Evolutionary conservation across 106 monocot genomes (phyloP).

Genomic region (Platanthera guangdongensis): DNA sequence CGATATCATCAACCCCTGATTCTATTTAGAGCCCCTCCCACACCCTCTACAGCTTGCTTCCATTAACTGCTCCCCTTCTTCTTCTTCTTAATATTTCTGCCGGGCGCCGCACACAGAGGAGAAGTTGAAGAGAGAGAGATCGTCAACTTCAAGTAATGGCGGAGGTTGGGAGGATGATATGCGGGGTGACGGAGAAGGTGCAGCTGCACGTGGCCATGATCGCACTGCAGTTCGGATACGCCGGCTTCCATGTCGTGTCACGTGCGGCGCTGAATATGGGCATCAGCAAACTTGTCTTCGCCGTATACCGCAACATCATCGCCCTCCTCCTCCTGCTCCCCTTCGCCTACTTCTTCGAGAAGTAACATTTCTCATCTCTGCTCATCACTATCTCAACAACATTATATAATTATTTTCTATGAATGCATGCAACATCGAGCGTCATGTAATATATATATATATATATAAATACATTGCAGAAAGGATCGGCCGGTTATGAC

Average conservation of each 20-base stretch:
- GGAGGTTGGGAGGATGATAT: slow-evolving; percentile 29
- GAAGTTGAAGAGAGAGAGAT: no score
- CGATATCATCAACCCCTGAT: not conserved
- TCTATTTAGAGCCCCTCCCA: not conserved
- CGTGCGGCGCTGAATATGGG: slow-evolving; percentile 78
- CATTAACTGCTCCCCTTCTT: not conserved
- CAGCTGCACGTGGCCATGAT: slow-evolving; percentile 71
- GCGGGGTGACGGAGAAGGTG: slow-evolving; percentile 61
- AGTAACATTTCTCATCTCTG: slow-evolving; percentile 21
- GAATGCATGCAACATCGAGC: no score
- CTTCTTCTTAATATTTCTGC: not conserved
- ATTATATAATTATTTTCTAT: no score
- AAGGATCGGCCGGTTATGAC: slow-evolving; percentile 61
- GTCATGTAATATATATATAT: no score
- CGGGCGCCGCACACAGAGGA: not conserved
- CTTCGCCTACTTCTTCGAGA: slow-evolving; percentile 81
- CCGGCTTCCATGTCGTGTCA: slow-evolving; percentile 74
- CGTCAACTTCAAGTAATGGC: slow-evolving; percentile 7
- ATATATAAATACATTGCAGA: slow-evolving; percentile 23
- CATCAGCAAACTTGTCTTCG: slow-evolving; percentile 67
- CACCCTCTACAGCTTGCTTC: not conserved
- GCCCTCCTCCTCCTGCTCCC: slow-evolving; percentile 57
- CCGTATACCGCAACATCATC: slow-evolving; percentile 76
- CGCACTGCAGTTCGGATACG: slow-evolving; percentile 63
- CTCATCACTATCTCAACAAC: not conserved